phyloP scores from a whole-genome alignment of 176 grass and related monocot genomes.

The Dactylis glomerata region DNA sequence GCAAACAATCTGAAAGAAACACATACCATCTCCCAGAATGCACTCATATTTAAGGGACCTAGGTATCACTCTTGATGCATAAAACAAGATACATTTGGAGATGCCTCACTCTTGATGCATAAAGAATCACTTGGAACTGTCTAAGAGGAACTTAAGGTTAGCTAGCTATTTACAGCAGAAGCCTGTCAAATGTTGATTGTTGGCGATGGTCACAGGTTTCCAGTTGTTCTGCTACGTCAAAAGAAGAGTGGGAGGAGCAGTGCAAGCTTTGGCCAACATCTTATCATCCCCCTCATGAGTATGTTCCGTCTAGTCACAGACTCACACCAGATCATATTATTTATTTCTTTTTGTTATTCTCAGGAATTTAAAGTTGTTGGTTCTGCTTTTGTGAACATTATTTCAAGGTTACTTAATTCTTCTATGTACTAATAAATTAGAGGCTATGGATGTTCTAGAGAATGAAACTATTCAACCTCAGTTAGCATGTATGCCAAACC shows the following conservation, averaged over 20 bases:
- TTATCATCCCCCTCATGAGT: conserved; percentile 77
- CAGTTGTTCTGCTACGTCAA: conserved; percentile 66
- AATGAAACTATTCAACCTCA: neutral
- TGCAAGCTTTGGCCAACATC: conserved; percentile 98
- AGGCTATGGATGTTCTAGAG: neutral
- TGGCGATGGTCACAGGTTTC: conserved; percentile 57
- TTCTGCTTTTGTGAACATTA: neutral
- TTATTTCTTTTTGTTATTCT: conserved; percentile 20
- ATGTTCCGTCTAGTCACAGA: conserved; percentile 18
- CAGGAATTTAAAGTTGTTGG: neutral
- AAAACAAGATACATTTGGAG: neutral
- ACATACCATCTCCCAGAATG: neutral
- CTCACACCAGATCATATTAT: neutral
- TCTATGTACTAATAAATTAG: neutral
- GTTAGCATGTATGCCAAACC: neutral
- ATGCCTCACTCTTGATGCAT: neutral
- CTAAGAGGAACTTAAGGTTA: conserved; percentile 3
- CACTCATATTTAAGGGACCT: neutral
- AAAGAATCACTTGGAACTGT: neutral
- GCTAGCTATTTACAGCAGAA: neutral
- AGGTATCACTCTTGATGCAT: neutral
- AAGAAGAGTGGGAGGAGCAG: conserved; percentile 92
- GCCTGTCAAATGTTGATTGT: conserved; percentile 21
- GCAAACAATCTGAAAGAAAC: neutral
- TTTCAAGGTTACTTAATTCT: neutral